Percentiles rank a stretch among this genome's conserved stretches.
phyloP scores from a whole-genome alignment of 192 early-diverging fungal genomes.

The Jimgerdemannia flammicorona region DNA sequence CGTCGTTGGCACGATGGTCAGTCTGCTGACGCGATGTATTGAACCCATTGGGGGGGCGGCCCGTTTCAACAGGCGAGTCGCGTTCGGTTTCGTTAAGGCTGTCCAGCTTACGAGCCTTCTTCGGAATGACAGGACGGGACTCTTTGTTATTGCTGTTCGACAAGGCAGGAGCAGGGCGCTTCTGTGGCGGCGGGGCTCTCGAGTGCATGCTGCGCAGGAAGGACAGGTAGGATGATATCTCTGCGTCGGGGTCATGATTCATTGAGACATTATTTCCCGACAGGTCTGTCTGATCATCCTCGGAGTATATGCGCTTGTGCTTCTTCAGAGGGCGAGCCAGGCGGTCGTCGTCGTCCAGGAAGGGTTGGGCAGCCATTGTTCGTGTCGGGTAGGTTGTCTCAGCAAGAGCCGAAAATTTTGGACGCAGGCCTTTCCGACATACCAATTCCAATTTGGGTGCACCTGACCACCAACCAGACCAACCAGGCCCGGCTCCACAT shows the following conservation, averaged over 20 bases:
- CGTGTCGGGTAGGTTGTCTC: neutral
- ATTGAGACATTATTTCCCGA: neutral
- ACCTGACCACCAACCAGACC: too few species aligned
- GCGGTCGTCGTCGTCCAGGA: neutral
- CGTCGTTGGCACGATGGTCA: neutral
- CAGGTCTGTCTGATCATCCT: neutral
- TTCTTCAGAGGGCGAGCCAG: neutral
- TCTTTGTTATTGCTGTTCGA: neutral
- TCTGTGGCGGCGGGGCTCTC: neutral
- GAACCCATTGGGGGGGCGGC: neutral
- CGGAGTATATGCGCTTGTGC: neutral
- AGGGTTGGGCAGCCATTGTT: neutral
- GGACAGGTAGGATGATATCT: neutral
- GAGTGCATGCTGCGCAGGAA: neutral
- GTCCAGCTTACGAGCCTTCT: neutral
- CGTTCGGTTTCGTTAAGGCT: neutral
- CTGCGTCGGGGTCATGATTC: neutral
- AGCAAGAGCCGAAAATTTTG: neutral
- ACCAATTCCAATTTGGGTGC: too few species aligned
- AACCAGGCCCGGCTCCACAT: too few species aligned
- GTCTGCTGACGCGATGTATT: neutral
- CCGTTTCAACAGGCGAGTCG: neutral
- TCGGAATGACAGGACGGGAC: neutral
- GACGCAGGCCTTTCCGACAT: too few species aligned
- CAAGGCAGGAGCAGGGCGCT: neutral